phyloP scores from a whole-genome alignment of 83 land plant species.

The Diphasiastrum complanatum region DNA sequence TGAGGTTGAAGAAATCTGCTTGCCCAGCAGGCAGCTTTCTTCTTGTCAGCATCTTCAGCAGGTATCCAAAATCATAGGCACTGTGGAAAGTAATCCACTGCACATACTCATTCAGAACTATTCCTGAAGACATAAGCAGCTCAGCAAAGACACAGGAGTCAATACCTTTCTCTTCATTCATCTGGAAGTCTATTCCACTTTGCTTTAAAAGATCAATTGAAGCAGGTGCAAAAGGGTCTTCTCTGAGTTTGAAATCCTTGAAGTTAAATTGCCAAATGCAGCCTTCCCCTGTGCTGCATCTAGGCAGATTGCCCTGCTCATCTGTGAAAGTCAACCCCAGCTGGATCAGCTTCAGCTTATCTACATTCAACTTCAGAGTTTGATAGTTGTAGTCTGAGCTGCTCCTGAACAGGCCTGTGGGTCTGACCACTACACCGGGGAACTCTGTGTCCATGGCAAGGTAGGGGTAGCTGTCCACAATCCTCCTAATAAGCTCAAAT shows the following conservation, averaged over 20 bases:
- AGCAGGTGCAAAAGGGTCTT: conserved; percentile 2
- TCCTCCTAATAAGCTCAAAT: conserved; percentile 6
- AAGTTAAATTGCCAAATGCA: conserved; percentile 15
- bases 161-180: background rate
- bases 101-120: conserved; percentile 6
- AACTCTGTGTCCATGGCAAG: too few relatives aligned
- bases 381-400: background rate
- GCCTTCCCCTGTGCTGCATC: background rate
- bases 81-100: conserved; percentile 17
- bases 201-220: conserved; percentile 11
- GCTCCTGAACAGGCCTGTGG: conserved; percentile 4
- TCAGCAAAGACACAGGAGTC: conserved; percentile 1
- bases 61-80: conserved; percentile 14
- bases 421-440: too few relatives aligned
- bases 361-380: too few relatives aligned
- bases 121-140: conserved; percentile 14
- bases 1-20: too few relatives aligned
- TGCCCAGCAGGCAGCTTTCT: background rate
- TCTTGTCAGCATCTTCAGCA: background rate
- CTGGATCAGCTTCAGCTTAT: conserved; percentile 17
- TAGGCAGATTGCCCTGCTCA: conserved; percentile 9
- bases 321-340: conserved; percentile 7
- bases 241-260: conserved; percentile 6
- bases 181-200: conserved; percentile 9
- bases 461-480: conserved; percentile 5